Evolutionary conservation across 192 early-diverging fungal species (phyloP), one percentile per base, ranked within the genome.

Genomic region (Rhizophagus clarus): DNA sequence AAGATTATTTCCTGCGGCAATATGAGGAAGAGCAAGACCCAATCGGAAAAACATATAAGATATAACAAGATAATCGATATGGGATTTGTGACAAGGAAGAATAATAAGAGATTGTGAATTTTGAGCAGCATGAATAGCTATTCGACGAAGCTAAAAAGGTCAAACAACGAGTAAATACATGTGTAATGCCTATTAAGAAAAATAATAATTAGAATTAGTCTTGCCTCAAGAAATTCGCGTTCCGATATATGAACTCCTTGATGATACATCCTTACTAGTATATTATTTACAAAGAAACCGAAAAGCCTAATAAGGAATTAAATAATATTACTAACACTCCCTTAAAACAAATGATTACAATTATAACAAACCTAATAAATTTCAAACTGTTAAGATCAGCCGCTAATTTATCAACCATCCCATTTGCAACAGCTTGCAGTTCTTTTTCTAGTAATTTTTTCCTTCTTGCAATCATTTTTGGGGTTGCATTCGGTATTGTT

Each of bases 231-330:
- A 76, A 93, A 92, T 83, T 96, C 95, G 70, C 85, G 87, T 73
- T 94, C 93, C 61, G 90, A 90, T 77, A 96, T 94, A 76, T 95
- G 94, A 60, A 96, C 90, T 28, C 95, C 95, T 81, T 93, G 93
- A 82, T 96, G 93, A 72, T 96, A 96, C 84, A 96, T 87, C n/a
- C 92, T 84, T 20, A 91, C 89, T 5, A 96, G 83, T 69, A 94
- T 87, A 79, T 90, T 93, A 83, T 95, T 91, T 76, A 93, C 85
- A 9, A 87, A 82, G 72, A 94, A 94, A 1, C 90, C 93, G 76
- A 94, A 87, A 73, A 91, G 86, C 81, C 93, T 93, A 77, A 32
- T 29, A 49, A 34, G 32, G 63, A 47, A 11, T 45, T 45, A 45
- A 76, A 76, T 26, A 24, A 73, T 60, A 71, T 62, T 28, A 24